Evolutionary conservation across 2,329 filamentous ascomycete genomes (phyloP).

Genomic region (Scedosporium apiospermum): DNA sequence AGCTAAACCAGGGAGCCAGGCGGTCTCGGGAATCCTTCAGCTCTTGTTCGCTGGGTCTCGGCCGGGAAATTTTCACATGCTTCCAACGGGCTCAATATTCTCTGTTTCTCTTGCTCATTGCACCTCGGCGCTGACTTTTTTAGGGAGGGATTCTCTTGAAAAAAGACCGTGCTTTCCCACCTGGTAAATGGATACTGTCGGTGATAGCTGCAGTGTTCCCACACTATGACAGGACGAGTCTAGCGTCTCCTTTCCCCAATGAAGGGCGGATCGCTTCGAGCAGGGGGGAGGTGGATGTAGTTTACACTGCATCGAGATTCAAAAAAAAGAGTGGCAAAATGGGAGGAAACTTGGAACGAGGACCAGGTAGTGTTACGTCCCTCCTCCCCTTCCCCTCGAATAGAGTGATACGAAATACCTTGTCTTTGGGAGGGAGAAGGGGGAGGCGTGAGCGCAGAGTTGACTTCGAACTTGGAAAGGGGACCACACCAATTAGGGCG

Average conservation of each 20-base stretch:
- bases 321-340: background rate
- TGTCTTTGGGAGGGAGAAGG: background rate
- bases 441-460: background rate
- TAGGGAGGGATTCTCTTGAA: background rate
- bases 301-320: background rate
- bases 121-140: background rate
- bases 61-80: conserved; percentile 1
- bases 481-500: background rate
- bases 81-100: background rate
- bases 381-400: background rate
- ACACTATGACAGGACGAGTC: background rate
- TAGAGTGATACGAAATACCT: background rate
- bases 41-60: background rate
- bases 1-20: background rate
- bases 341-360: background rate
- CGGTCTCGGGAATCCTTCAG: background rate
- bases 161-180: background rate
- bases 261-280: background rate
- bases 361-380: background rate
- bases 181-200: background rate
- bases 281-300: background rate
- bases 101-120: background rate
- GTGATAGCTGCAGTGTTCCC: background rate
- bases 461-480: background rate
- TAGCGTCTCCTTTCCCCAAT: background rate